Base-by-base conservation (phyloP, 257 asterid species). In the Solanum sejunctum region DNA sequence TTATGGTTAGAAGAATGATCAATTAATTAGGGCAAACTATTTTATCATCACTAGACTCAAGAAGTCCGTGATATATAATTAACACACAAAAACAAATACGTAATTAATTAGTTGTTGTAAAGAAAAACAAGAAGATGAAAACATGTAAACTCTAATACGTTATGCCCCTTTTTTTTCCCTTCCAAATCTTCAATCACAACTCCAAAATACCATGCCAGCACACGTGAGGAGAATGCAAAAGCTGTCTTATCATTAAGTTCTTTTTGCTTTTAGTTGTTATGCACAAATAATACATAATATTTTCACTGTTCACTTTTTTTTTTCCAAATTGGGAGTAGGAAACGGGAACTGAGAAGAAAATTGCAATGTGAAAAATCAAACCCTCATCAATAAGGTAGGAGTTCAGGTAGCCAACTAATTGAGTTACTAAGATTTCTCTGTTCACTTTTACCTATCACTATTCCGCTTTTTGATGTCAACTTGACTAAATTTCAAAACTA, bases 1-100 rank as follows among this genome's bases (percentile, higher is more conserved):
- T 52, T 75, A 49, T 75, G 15, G 82, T 75, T 75, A 4, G 26
- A 75, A 23, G 61, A 45, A 75, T 61, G 0, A 75, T 23, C 58
- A 26, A 49, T 49, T 51, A 36, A 49, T 75, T 51, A 49, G 43
- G 60, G 82, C 43, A 61, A 75, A 49, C 82, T 21, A 13, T 45
- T 28, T 54, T 71, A 23, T 82, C 64, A 82, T 72, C 82, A 85
- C 84, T 87, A 58, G 85, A 87, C 88, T 89, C 95, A 85, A 86
- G 94, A 87, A 85, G 64, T 89, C 91, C 95, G 93, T 92, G 97
- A 90, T 71, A 13, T 23, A 26, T 63, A 84, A 56, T 56, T 55
- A 86, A 43, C 51, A 43, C 52, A 1, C 61, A 63, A n/a, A 41
- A 81, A 49, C n/a, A 36, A 66, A 49, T 23, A 47, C 57, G 17